Base-by-base conservation (phyloP, 1,284 basidiomycete species). In the Agroathelia rolfsii region DNA sequence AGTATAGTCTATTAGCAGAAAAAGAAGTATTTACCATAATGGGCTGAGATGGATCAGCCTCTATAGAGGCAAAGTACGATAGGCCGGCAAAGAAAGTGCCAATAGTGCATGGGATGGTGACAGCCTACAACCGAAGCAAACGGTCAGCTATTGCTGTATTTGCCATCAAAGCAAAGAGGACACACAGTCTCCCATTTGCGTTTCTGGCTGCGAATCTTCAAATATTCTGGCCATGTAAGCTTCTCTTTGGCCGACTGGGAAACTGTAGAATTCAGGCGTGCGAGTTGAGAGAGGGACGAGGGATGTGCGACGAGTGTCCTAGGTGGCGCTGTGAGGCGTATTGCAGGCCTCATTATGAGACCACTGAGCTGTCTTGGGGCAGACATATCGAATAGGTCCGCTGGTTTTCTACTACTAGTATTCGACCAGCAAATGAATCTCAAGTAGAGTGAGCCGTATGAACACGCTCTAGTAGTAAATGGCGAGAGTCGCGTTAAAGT, bases 171-270 rank as follows among this genome's bases (percentile, higher is more conserved):
- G 31, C 18, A 28, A 4, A 18, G 6, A 36, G 26, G 12, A 24
- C 22, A 41, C 47, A 84, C 84, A 46, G 72, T 72, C 54, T 87
- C 81, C 83, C 82, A 86, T 62, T 63, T 74, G 44, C 76, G 62
- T 51, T 82, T 80, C 39, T 61, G 64, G 42, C 71, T 67, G 47
- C 87, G 69, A 46, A 89, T 75, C 4, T 68, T 57, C 20, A 93
- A 70, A 53, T 90, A 93, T 42, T 88, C 72, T 18, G 74, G 64
- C 88, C 88, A 93, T 38, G 72, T 66, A 38, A 92, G 61, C 6
- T 56, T 53, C 39, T 65, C 50, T 33, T 56, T 53, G 35, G 56
- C 45, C 1, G 48, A 32, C 28, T 52, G 40, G 3, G 57, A 45
- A 15, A 48, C 43, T 12, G 42, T 39, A 19, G 44, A 50, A n/a